Evolutionary conservation across 768 basidiomycete species (phyloP), one percentile per base, ranked within the genome.

Genomic region (Rhodotorula diobovata): DNA sequence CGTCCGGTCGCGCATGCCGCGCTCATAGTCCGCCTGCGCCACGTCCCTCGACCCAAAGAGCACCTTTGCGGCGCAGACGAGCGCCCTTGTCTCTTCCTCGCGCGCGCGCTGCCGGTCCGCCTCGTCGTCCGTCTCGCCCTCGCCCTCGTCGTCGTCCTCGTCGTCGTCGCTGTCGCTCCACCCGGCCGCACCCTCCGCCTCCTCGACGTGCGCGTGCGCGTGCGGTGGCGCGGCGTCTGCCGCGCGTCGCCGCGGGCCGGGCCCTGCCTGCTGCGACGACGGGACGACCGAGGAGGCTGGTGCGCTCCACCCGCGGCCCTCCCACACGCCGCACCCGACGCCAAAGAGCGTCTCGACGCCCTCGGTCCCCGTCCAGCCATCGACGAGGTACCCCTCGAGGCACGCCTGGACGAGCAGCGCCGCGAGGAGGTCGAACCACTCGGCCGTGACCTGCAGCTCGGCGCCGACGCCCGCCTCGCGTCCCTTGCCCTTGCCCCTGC

Each of bases 391-490:
- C 0, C 91, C 91, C 77, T 94, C 90, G 62, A 93, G 80, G 30
- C 87, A 89, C 0, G 90, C 90, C n/a, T 91, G 85, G 11, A 90
- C 90, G 39, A 91, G 82, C 34, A 94, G 81, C 4, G 89, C 87
- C 0, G 86, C 86, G 25, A 92, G 83, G 21, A 94, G 83, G 81
- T 88, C 84, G 79, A 91, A 93, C 91, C 91, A 93, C 73, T 87
- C 86, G 35, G 85, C 81, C 37, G 90, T 88, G 1, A 91, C 67
- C 11, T 70, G 66, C 32, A 73, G 37, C n/a, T 23, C 32, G 32
- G 21, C 57, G 10, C 39, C 39, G 35, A 2, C 54, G 3, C 23
- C 57, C 12, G 39, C n/a, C 41, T 11, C 37, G 39, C 28, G 23
- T 34, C 23, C 43, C 15, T 55, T 58, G 46, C 46, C 63, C 50